These are phyloP conservation scores for Taiozyma sp. DNA, from an alignment of 1,139 yeast genomes.

Conservation along the genomic window DNA sequence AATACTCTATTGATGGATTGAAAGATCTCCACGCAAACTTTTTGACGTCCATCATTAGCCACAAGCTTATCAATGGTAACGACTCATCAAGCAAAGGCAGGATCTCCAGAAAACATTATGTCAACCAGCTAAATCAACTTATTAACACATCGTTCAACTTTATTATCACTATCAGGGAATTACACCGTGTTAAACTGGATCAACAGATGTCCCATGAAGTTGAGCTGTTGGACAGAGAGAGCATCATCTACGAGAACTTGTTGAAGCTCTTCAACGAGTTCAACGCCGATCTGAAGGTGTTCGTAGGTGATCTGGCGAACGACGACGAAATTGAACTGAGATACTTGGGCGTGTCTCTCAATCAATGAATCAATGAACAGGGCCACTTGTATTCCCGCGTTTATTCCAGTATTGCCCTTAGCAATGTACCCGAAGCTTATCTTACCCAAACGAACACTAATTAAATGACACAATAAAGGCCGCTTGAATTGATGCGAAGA, in stretches of 20 bases:
- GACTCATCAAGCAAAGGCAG: conserved; percentile 34
- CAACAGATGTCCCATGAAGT: conserved; percentile 19
- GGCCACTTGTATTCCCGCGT: too few species aligned
- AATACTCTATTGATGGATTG: conserved; percentile 43
- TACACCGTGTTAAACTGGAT: conserved; percentile 30
- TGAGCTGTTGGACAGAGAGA: conserved; percentile 8
- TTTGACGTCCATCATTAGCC: conserved; percentile 33
- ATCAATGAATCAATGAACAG: conserved; percentile 8
- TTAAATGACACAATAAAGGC: neutral
- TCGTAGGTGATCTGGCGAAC: conserved; percentile 29
- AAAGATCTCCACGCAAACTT: conserved; percentile 37
- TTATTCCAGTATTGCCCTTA: too few species aligned
- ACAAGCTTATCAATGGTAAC: conserved; percentile 34
- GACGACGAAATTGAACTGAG: conserved; percentile 32
- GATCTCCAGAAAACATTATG: conserved; percentile 35
- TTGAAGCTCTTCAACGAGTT: conserved; percentile 18
- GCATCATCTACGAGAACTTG: conserved; percentile 16
- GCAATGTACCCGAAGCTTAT: neutral
- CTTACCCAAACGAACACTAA: neutral
- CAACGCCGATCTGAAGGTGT: conserved; percentile 22
- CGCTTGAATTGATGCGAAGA: too few species aligned
- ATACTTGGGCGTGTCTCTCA: conserved; percentile 24
- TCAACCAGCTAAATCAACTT: conserved; percentile 41
- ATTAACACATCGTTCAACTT: conserved; percentile 39
- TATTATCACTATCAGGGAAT: conserved; percentile 41